phyloP scores from a whole-genome alignment of 192 early-diverging fungal species.

The Spizellomyces punctatus region DNA sequence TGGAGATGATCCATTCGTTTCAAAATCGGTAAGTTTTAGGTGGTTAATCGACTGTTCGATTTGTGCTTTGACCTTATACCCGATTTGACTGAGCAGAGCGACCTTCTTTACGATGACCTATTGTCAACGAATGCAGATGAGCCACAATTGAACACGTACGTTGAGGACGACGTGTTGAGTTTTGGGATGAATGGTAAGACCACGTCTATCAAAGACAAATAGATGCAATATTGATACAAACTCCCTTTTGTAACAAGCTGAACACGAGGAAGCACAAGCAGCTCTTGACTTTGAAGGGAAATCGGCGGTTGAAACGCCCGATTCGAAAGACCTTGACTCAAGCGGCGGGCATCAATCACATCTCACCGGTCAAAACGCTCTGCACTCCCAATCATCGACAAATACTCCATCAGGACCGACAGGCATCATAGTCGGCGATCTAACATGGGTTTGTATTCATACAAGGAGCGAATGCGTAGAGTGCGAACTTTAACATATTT shows the following conservation, averaged over 20 bases:
- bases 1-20: constrained; percentile 9
- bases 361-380: no score
- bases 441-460: constrained; percentile 19
- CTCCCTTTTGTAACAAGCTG: not conserved
- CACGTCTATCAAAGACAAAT: not conserved
- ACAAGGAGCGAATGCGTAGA: not conserved
- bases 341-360: no score
- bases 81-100: not conserved
- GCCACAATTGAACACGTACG: not conserved
- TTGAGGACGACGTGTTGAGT: constrained; percentile 3
- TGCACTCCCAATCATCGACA: not conserved
- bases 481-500: not conserved
- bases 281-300: not conserved
- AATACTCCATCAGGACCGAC: not conserved
- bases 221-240: not conserved
- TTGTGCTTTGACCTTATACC: not conserved
- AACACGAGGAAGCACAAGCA: constrained; percentile 3
- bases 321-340: no score
- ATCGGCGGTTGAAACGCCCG: no score
- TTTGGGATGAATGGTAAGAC: constrained; percentile 10
- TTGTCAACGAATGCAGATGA: not conserved
- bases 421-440: constrained; percentile 17
- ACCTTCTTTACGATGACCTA: constrained; percentile 13
- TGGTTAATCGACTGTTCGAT: not conserved
- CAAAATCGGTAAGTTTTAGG: not conserved